phyloP scores from a whole-genome alignment of 176 grass and related monocot species.

The Raddia guianensis region DNA sequence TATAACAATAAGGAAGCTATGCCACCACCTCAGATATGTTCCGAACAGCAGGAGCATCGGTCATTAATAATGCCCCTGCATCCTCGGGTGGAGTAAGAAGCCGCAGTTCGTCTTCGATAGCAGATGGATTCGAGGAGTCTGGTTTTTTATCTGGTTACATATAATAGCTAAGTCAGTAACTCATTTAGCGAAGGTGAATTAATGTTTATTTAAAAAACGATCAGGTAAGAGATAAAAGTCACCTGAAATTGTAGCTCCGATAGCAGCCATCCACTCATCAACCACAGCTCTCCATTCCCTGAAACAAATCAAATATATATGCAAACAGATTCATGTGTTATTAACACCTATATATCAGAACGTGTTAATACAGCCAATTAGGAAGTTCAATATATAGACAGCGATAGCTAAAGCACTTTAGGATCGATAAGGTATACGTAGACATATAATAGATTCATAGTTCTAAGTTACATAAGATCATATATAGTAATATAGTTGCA shows the following conservation, averaged over 20 bases:
- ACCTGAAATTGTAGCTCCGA: conserved; percentile 23
- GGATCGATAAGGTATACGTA: not conserved
- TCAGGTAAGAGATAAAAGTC: not conserved
- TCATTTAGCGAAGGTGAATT: not conserved
- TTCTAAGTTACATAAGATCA: not conserved
- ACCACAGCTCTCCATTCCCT: conserved; percentile 60
- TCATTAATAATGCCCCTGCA: conserved; percentile 45
- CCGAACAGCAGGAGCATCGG: conserved; percentile 33
- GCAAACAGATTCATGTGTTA: not conserved
- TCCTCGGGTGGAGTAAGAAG: conserved; percentile 69
- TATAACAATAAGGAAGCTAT: not conserved
- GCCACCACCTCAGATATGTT: conserved; percentile 50
- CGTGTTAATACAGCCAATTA: not conserved
- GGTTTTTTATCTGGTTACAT: conserved; percentile 13
- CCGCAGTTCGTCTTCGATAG: conserved; percentile 37
- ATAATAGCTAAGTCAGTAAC: not conserved
- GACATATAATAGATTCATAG: not conserved
- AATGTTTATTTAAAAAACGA: not conserved
- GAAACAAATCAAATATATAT: conserved; percentile 12
- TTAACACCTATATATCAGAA: not conserved
- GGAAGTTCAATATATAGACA: not conserved
- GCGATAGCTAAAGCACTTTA: not conserved
- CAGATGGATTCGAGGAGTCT: not conserved
- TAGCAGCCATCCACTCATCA: conserved; percentile 52
- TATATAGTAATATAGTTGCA: not conserved